Base-by-base conservation (phyloP, 768 basidiomycete species). In the Psilocybe cubensis region DNA sequence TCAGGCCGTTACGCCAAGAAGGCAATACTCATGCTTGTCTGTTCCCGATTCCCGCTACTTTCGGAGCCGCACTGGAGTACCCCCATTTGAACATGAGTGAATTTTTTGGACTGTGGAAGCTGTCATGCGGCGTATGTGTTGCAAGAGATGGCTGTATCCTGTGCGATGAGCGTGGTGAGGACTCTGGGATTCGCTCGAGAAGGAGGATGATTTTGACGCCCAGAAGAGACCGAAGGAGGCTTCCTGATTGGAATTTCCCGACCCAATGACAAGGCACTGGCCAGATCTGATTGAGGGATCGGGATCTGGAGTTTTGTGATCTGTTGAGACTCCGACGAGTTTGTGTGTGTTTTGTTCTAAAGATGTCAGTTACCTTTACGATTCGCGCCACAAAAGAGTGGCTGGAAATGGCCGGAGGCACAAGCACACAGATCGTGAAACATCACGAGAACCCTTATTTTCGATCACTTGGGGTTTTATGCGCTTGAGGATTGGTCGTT, bases 391-490 rank as follows among this genome's bases (percentile, higher is more conserved):
- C 71, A 54, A 62, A 58, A 51, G 62, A 67, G 59, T 56, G 63
- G 66, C 66, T 72, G 70, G 70, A 66, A 70, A 72, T 57, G 67
- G 60, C 69, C 69, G 60, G 60, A 71, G 63, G 62, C 57, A 63
- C 56, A 63, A 47, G 63, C 51, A 58, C 44, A 49, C 33, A 27
- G 35, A 43, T 68, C 65, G 63, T 70, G 68, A 72, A 73, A 74
- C 70, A 75, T 74, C 71, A 72, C 64, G 62, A 66, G 68, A 58
- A 62, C 61, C 65, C 61, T 63, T 63, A 57, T 63, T 65, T 63
- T 59, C 55, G 63, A 66, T 66, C 62, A 57, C 67, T 72, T 69
- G 70, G 72, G 71, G 66, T 63, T 72, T 73, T 73, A 69, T 71
- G 72, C 68, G 71, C 70, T 66, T 65, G 65, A 61, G 66, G 65